These are phyloP conservation scores for Alternaria arborescens DNA, from an alignment of 2,329 filamentous ascomycete genomes.

Conservation along the genomic window DNA sequence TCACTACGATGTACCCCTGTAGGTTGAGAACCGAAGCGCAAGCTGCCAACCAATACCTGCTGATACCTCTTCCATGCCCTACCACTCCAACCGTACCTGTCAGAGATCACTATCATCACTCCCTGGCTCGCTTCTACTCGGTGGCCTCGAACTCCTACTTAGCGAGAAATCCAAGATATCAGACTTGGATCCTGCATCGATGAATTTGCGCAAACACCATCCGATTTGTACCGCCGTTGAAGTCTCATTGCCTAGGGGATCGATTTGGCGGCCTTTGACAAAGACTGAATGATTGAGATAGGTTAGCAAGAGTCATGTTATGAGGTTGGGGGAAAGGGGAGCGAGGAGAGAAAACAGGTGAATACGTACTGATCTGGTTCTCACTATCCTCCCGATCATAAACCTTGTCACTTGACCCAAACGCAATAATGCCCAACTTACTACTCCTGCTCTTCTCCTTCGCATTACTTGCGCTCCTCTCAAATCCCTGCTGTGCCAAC, in stretches of 20 bases:
- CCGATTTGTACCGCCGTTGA: conserved; percentile 55
- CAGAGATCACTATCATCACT: conserved; percentile 46
- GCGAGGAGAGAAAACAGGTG: too few species aligned
- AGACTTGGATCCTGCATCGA: conserved; percentile 54
- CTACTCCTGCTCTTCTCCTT: conserved; percentile 40
- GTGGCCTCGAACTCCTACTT: conserved; percentile 46
- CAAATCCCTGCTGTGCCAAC: conserved; percentile 51
- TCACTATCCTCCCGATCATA: conserved; percentile 58
- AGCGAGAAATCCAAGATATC: conserved; percentile 58
- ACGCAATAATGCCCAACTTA: conserved; percentile 56
- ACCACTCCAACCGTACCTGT: conserved; percentile 11
- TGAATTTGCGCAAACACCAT: conserved; percentile 57
- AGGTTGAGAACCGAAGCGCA: too few species aligned
- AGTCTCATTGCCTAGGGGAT: conserved; percentile 53
- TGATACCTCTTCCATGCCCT: conserved; percentile 1
- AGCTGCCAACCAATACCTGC: background rate
- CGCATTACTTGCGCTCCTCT: conserved; percentile 39
- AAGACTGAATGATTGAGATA: conserved; percentile 39
- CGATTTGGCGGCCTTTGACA: conserved; percentile 54
- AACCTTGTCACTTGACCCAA: conserved; percentile 55
- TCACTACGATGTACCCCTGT: background rate
- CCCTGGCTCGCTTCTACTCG: conserved; percentile 44
- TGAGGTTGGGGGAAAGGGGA: background rate
- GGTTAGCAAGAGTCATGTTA: background rate
- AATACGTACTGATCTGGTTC: conserved; percentile 51